These are phyloP conservation scores for Diaporthe sp. DNA, from an alignment of 2,329 filamentous ascomycete genomes.

Conservation along the genomic window DNA sequence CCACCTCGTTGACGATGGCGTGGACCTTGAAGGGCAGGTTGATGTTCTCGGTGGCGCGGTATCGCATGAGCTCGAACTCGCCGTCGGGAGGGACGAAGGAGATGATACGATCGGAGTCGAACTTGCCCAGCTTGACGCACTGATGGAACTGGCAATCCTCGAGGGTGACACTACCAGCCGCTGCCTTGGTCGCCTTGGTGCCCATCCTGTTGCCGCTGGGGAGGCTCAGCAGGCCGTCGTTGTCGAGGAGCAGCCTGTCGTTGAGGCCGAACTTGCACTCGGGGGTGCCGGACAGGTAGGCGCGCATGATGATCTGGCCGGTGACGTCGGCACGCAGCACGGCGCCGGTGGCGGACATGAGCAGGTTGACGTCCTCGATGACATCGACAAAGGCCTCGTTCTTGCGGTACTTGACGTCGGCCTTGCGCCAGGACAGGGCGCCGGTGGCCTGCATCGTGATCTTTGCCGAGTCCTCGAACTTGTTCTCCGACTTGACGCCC, in stretches of 20 bases:
- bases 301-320: conserved; percentile 98
- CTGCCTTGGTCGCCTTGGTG: conserved; percentile 93
- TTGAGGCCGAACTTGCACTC: conserved; percentile 99
- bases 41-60: conserved; percentile 97
- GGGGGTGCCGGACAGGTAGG: conserved; percentile 94
- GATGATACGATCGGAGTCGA: conserved; percentile 96
- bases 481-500: conserved; percentile 92
- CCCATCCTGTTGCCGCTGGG: conserved; percentile 83
- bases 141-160: conserved; percentile 99
- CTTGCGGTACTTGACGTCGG: conserved; percentile 98
- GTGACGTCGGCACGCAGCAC: conserved; percentile 96
- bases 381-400: conserved; percentile 99
- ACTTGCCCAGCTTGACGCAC: conserved; percentile 97
- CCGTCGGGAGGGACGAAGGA: conserved; percentile 97
- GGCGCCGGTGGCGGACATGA: conserved; percentile 98
- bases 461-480: conserved; percentile 92
- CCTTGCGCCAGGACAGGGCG: conserved; percentile 94
- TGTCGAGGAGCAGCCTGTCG: conserved; percentile 92
- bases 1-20: conserved; percentile 97
- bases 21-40: conserved; percentile 99
- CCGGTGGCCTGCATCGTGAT: conserved; percentile 99
- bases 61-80: conserved; percentile 98
- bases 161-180: conserved; percentile 93
- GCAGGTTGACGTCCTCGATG: conserved; percentile 97
- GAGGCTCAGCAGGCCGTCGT: conserved; percentile 74